Evolutionary conservation across 164 flowering plant species (phyloP).

Genomic region (Dillenia turbinata): DNA sequence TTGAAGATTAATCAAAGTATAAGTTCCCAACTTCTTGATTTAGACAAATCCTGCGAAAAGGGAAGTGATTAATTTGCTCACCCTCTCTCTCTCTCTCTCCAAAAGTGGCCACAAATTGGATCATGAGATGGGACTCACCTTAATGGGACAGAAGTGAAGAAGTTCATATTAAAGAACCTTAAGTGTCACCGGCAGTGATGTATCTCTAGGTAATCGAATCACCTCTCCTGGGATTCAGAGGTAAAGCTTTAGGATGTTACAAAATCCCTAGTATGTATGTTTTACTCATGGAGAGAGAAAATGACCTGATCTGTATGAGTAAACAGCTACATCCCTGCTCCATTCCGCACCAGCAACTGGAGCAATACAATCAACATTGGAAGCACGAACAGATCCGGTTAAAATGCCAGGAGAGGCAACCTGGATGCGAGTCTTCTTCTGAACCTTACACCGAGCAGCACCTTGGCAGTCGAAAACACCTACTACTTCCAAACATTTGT

Average conservation of each 20-base stretch:
- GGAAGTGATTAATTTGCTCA: no score
- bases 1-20: no score
- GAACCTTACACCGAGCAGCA: conserved; percentile 51
- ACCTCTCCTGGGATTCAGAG: conserved; percentile 51
- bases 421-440: conserved; percentile 83
- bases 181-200: conserved; percentile 75
- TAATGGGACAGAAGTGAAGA: conserved; percentile 76
- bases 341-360: conserved; percentile 66
- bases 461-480: no score
- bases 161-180: conserved; percentile 81
- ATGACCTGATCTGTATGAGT: conserved; percentile 56
- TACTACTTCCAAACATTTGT: no score
- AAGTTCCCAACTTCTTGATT: no score
- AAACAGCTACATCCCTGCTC: conserved; percentile 63
- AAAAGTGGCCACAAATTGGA: background rate
- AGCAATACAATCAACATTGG: conserved; percentile 57
- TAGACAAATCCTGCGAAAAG: no score
- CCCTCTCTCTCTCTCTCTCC: no score
- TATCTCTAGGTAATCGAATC: conserved; percentile 62
- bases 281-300: background rate
- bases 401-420: conserved; percentile 79
- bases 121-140: conserved; percentile 33
- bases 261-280: background rate
- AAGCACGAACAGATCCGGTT: conserved; percentile 51
- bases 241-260: background rate